Base-by-base conservation (phyloP, 2,329 filamentous ascomycete species). In the Rutstroemia sp. region DNA sequence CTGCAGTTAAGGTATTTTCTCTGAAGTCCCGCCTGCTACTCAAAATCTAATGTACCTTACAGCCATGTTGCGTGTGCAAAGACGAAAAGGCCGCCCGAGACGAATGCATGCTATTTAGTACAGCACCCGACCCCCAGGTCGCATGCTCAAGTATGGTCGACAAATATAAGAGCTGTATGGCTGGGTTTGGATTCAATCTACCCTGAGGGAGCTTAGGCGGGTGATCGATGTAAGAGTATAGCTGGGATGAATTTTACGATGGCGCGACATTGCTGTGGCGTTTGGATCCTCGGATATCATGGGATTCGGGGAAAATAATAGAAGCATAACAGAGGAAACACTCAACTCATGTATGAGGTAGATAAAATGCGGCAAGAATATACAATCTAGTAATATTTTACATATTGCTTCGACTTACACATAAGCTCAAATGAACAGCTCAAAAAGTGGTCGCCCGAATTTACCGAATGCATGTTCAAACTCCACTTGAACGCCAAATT, bases 41-140 rank as follows among this genome's bases (percentile, higher is more conserved):
- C 42, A n/a, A 56, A 56, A 23, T 40, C 17, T 6, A 23, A 36
- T 16, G 21, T 19, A 23, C 12, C 30, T 21, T 17, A 58, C 68
- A 96, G 90, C 92, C 92, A 45, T 97, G 94, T 81, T 97, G 94
- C 71, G 94, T 97, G 30, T 99, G 94, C 83, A 96, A 92, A 71
- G 84, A 94, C 46, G 91, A 99, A 73, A 99, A 99, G 74, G 79
- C 89, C 40, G 81, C 81, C 65, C 89, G 94, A 61, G 94, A 99
- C 76, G 92, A 99, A 75, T 99, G 94, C 79, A 97, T 99, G 92
- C 88, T 99, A 56, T 96, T 97, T 77, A 95, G 90, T 56, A 91
- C 83, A 61, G 80, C 88, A 59, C 80, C 86, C 68, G 87, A 96
- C 69, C 89, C 94, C 40, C 82, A 89, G 66, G 80, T 83, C 68